Percentiles rank a stretch among this genome's conserved stretches.
phyloP scores from a whole-genome alignment of 2,329 filamentous ascomycete species.

The Emmonsiellopsis sp. region DNA sequence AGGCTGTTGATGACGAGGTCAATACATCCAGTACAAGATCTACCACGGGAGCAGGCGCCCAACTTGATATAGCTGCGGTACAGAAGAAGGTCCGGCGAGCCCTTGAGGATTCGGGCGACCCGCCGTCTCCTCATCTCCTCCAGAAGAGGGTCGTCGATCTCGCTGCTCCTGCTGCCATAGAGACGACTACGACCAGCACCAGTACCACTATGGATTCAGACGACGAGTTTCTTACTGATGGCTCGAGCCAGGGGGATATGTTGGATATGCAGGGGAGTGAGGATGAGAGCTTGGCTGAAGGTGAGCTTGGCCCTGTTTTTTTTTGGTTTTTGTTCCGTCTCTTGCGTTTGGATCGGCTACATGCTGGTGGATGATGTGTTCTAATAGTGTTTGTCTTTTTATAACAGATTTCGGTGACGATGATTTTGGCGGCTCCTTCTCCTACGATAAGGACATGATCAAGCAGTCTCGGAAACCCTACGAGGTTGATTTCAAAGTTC shows the following conservation, averaged over 20 bases:
- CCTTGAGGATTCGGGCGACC: constrained; percentile 2
- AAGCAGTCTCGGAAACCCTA: constrained; percentile 66
- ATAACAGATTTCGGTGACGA: constrained; percentile 28
- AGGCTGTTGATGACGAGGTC: constrained; percentile 28
- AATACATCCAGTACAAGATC: no score
- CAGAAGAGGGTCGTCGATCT: constrained; percentile 25
- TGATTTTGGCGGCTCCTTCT: constrained; percentile 51
- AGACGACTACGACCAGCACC: constrained; percentile 31
- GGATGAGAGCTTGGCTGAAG: constrained; percentile 46
- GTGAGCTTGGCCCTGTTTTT: constrained; percentile 16
- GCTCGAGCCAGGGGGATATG: constrained; percentile 66
- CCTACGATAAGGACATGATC: constrained; percentile 60
- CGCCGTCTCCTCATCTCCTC: constrained; percentile 2
- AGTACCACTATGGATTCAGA: constrained; percentile 70
- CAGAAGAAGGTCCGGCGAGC: constrained; percentile 16
- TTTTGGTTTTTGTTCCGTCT: not conserved
- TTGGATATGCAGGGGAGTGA: constrained; percentile 62
- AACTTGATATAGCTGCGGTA: constrained; percentile 8
- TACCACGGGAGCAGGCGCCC: constrained; percentile 7
- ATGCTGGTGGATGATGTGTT: not conserved
- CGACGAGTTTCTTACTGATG: constrained; percentile 80
- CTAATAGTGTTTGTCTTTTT: not conserved
- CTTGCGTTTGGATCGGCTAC: not conserved
- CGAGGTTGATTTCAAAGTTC: constrained; percentile 76
- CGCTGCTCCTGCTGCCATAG: constrained; percentile 25